phyloP scores from a whole-genome alignment of 805 yeast species.

The Clavispora carvajalis region DNA sequence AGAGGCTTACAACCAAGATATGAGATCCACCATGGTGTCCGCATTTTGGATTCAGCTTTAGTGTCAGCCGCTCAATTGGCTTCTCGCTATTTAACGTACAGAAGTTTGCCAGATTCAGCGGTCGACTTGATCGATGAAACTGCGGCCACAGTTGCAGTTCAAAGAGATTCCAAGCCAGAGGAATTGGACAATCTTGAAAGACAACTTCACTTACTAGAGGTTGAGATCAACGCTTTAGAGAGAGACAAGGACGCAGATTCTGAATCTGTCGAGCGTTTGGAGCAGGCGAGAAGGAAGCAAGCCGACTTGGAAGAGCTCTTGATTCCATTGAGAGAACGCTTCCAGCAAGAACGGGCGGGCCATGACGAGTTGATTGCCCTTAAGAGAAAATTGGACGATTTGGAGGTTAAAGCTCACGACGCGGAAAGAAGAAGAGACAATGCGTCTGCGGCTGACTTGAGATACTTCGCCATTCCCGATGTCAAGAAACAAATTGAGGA shows the following conservation, averaged over 20 bases:
- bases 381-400: constrained; percentile 85
- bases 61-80: constrained; percentile 95
- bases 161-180: constrained; percentile 96
- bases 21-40: constrained; percentile 96
- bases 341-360: constrained; percentile 80
- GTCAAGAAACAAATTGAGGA: constrained; percentile 67
- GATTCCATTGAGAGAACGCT: constrained; percentile 79
- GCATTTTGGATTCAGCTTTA: constrained; percentile 89
- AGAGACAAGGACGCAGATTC: constrained; percentile 86
- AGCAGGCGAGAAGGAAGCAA: constrained; percentile 68
- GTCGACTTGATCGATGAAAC: constrained; percentile 94
- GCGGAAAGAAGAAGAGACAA: constrained; percentile 97
- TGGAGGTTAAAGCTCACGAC: constrained; percentile 87
- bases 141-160: constrained; percentile 95
- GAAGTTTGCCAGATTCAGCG: constrained; percentile 95
- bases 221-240: constrained; percentile 94
- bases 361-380: constrained; percentile 87
- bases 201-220: constrained; percentile 84
- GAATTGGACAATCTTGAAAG: constrained; percentile 92
- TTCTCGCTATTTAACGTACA: constrained; percentile 87
- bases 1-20: constrained; percentile 94
- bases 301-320: constrained; percentile 83
- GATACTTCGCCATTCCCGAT: constrained; percentile 97
- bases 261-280: constrained; percentile 80
- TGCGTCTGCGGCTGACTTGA: constrained; percentile 89